phyloP scores from a whole-genome alignment of 331 rosid genomes.

The Prunus yedoensis region DNA sequence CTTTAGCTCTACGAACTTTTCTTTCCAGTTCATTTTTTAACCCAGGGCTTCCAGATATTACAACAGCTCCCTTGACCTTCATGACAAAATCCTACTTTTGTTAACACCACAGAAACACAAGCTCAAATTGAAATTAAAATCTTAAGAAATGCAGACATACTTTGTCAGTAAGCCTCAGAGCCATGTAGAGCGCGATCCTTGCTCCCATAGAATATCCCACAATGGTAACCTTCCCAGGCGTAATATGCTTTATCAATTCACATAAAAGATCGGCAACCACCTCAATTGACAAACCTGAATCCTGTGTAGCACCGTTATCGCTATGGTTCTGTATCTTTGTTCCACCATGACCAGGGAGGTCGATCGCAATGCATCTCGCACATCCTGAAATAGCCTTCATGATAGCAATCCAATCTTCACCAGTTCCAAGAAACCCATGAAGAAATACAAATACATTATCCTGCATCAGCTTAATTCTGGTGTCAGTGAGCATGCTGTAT shows the following conservation, averaged over 20 bases:
- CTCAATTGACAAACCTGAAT: slow-evolving; percentile 57
- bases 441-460: slow-evolving; percentile 70
- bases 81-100: slow-evolving; percentile 18
- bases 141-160: slow-evolving; percentile 36
- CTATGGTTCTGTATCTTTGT: slow-evolving; percentile 42
- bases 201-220: slow-evolving; percentile 98
- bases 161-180: slow-evolving; percentile 62
- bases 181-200: slow-evolving; percentile 82
- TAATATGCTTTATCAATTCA: slow-evolving; percentile 47
- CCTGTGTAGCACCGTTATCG: slow-evolving; percentile 26
- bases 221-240: slow-evolving; percentile 61
- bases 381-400: slow-evolving; percentile 80
- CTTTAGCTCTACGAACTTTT: slow-evolving; percentile 73
- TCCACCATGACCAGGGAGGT: slow-evolving; percentile 93
- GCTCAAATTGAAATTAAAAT: slow-evolving; percentile 14
- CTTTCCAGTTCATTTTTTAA: slow-evolving; percentile 62
- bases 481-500: slow-evolving; percentile 28
- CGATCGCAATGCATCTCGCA: slow-evolving; percentile 81
- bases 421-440: slow-evolving; percentile 93
- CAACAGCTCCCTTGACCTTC: slow-evolving; percentile 74
- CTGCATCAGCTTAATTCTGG: slow-evolving; percentile 50
- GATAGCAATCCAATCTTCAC: slow-evolving; percentile 85
- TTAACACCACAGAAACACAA: slow-evolving; percentile 1
- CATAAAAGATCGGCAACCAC: slow-evolving; percentile 49
- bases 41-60: slow-evolving; percentile 94